A percentile compares a stretch with the other conserved stretches of the same genome.
Conservation (phyloP, 129 eudicot genomes). For the Artemisia annua region DNA sequence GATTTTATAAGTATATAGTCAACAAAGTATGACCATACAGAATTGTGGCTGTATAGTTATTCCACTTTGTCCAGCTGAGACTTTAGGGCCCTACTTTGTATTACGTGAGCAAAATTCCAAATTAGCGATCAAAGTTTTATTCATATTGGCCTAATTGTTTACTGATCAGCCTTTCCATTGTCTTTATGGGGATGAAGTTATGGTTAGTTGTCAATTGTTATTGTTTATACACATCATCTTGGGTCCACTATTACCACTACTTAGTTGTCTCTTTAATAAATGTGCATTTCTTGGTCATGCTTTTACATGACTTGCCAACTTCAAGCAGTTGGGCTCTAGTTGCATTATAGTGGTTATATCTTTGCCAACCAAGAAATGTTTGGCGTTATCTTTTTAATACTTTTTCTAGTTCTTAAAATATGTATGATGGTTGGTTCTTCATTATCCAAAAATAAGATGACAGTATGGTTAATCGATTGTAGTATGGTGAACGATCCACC, state of each 20-base stretch:
- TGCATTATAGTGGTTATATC: constrained; percentile 11
- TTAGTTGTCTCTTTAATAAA: constrained; percentile 14
- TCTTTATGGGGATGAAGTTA: constrained; percentile 31
- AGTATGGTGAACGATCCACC: constrained; percentile 4
- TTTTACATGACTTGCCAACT: constrained; percentile 12
- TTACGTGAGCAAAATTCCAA: constrained; percentile 28
- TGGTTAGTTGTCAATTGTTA: constrained; percentile 11
- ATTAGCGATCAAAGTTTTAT: constrained; percentile 2
- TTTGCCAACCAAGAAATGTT: neutral
- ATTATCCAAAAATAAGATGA: constrained; percentile 21
- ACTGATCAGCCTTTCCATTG: constrained; percentile 20
- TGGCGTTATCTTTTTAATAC: too few species aligned
- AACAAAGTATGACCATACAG: constrained; percentile 23
- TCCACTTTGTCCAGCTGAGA: constrained; percentile 35
- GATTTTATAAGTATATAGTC: constrained; percentile 21
- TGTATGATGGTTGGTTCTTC: too few species aligned
- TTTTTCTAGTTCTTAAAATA: too few species aligned
- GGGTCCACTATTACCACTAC: constrained; percentile 22
- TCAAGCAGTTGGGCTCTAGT: constrained; percentile 12
- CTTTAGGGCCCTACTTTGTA: constrained; percentile 28
- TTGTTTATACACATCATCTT: constrained; percentile 26
- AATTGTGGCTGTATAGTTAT: constrained; percentile 28
- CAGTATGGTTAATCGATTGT: constrained; percentile 7
- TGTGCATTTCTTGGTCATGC: constrained; percentile 17
- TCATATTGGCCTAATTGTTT: neutral